Evolutionary conservation across 768 basidiomycete genomes (phyloP).

Genomic region (Suillus cothurnatus): DNA sequence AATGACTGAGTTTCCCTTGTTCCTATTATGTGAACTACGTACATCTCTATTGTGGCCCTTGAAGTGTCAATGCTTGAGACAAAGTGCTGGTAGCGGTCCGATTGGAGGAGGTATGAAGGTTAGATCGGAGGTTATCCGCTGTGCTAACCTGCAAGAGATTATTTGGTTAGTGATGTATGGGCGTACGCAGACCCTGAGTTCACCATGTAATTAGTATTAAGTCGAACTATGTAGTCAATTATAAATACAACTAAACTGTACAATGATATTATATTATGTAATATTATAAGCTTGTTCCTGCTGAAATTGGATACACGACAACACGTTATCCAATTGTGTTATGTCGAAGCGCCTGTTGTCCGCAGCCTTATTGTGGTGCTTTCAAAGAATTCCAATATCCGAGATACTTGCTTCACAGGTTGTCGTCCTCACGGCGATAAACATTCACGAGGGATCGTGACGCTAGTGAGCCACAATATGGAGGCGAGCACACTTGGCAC

Average conservation of each 20-base stretch:
- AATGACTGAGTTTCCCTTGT: neutral
- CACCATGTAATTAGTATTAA: too few species aligned
- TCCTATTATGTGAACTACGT: neutral
- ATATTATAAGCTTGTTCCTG: too few species aligned
- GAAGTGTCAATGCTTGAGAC: neutral
- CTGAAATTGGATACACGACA: too few species aligned
- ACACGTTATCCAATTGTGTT: too few species aligned
- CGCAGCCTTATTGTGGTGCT: neutral
- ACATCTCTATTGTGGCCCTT: neutral
- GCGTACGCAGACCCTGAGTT: constrained; percentile 27
- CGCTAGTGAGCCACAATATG: neutral
- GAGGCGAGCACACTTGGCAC: neutral
- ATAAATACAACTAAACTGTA: neutral
- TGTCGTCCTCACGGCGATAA: neutral
- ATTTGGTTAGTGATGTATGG: constrained; percentile 33
- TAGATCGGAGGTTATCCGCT: constrained; percentile 36
- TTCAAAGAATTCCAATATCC: neutral
- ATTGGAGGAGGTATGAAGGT: constrained; percentile 42
- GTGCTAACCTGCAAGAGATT: neutral
- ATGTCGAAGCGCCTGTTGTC: neutral
- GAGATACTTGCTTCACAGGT: neutral
- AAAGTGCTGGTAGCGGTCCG: constrained; percentile 12
- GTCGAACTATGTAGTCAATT: too few species aligned
- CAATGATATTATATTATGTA: neutral
- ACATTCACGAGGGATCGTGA: neutral